Conservation (phyloP, 2,329 filamentous ascomycete genomes). For the Escovopsis weberi region DNA sequence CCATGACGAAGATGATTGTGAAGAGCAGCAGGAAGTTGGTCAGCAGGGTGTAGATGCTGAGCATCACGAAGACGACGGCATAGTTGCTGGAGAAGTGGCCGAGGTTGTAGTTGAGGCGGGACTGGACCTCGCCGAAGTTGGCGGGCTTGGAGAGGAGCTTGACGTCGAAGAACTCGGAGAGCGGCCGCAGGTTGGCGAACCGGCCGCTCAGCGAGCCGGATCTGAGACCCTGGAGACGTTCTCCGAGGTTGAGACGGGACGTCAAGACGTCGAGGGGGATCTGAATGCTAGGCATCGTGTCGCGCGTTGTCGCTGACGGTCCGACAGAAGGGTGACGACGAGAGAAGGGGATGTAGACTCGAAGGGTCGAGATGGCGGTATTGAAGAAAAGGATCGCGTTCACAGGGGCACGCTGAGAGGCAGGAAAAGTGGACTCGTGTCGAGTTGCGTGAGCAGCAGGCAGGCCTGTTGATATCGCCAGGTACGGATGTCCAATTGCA, state of each 20-base stretch:
- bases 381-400: neutral
- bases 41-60: constrained; percentile 87
- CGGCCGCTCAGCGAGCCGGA: constrained; percentile 64
- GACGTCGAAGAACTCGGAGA: constrained; percentile 89
- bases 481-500: too few species aligned
- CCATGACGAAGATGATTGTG: constrained; percentile 76
- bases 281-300: constrained; percentile 68
- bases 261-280: constrained; percentile 87
- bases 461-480: neutral
- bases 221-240: constrained; percentile 74
- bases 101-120: constrained; percentile 91
- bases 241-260: constrained; percentile 72
- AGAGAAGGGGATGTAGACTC: constrained; percentile 1
- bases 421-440: neutral
- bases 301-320: constrained; percentile 6
- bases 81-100: constrained; percentile 98
- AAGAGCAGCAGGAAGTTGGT: constrained; percentile 80
- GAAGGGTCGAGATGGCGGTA: constrained; percentile 2
- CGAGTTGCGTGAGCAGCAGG: neutral
- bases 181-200: constrained; percentile 82
- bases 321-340: constrained; percentile 3
- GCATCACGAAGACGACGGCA: constrained; percentile 81
- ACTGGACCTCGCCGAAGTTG: constrained; percentile 83
- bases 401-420: neutral
- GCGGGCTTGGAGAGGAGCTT: constrained; percentile 90